phyloP scores from a whole-genome alignment of 75 land plant species.

The Larix kaempferi region DNA sequence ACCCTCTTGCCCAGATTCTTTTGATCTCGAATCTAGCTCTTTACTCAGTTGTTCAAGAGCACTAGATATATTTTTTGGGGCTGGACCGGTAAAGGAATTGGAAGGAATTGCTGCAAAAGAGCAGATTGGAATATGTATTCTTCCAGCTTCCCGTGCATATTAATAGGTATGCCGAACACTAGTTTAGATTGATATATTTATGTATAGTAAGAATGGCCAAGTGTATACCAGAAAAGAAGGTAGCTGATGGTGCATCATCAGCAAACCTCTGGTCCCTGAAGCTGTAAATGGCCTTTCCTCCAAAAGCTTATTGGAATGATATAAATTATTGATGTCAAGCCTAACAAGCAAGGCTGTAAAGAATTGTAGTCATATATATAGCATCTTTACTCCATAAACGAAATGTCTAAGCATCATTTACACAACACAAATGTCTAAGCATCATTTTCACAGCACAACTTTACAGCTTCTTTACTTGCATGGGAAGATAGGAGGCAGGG shows the following conservation, averaged over 20 bases:
- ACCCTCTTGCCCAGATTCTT: neutral
- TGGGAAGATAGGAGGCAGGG: no score
- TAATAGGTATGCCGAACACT: neutral
- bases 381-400: neutral
- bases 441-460: neutral
- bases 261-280: constrained; percentile 1
- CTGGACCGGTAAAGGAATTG: neutral
- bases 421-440: neutral
- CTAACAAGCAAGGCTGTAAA: constrained; percentile 9
- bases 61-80: neutral
- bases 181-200: constrained; percentile 1
- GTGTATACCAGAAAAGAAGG: constrained; percentile 4
- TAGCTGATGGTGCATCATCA: neutral
- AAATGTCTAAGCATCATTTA: constrained; percentile 4
- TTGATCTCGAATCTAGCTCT: neutral
- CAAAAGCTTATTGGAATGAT: neutral
- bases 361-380: neutral
- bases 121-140: neutral
- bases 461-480: no score
- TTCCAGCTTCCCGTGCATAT: neutral
- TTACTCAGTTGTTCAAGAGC: neutral
- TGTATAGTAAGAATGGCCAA: neutral
- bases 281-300: constrained; percentile 9
- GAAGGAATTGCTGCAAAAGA: neutral
- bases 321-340: constrained; percentile 6